Evolutionary conservation across 805 yeast species (phyloP).

Genomic region (Saturnispora sekii): DNA sequence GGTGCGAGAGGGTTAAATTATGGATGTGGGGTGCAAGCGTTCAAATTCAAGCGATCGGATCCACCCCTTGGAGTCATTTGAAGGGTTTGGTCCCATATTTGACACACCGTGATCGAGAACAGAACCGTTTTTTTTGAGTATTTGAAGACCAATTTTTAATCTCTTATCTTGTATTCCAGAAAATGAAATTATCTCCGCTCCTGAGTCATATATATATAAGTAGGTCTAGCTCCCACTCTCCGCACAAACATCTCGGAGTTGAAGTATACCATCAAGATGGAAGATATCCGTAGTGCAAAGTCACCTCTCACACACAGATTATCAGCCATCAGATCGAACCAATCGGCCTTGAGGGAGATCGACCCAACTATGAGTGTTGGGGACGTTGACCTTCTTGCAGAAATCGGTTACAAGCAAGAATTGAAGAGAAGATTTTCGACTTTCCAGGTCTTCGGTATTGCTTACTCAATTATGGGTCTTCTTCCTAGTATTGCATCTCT

Average conservation of each 20-base stretch:
- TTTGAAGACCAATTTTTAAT: neutral
- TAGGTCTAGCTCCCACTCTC: neutral
- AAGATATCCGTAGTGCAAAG: constrained; percentile 6
- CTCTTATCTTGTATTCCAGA: neutral
- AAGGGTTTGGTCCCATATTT: no score
- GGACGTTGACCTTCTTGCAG: constrained; percentile 33
- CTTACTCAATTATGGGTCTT: constrained; percentile 56
- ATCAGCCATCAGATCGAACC: constrained; percentile 16
- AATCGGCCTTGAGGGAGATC: constrained; percentile 22
- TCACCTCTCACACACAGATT: constrained; percentile 14
- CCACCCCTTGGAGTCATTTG: no score
- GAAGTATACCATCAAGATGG: neutral
- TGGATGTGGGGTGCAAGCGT: no score
- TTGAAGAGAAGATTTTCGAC: constrained; percentile 52
- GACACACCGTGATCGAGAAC: no score
- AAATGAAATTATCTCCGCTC: neutral
- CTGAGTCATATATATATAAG: neutral
- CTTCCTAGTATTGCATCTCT: constrained; percentile 61
- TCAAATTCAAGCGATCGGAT: no score
- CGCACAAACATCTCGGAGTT: neutral
- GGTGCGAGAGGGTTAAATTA: no score
- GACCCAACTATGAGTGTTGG: constrained; percentile 20
- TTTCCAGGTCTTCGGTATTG: constrained; percentile 49
- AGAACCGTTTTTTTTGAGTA: no score
- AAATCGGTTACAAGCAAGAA: constrained; percentile 59